A percentile compares a stretch with the other conserved stretches of the same genome.
Evolutionary conservation across 495 filamentous ascomycete species (phyloP).

Genomic region (Daldinia concentrica): DNA sequence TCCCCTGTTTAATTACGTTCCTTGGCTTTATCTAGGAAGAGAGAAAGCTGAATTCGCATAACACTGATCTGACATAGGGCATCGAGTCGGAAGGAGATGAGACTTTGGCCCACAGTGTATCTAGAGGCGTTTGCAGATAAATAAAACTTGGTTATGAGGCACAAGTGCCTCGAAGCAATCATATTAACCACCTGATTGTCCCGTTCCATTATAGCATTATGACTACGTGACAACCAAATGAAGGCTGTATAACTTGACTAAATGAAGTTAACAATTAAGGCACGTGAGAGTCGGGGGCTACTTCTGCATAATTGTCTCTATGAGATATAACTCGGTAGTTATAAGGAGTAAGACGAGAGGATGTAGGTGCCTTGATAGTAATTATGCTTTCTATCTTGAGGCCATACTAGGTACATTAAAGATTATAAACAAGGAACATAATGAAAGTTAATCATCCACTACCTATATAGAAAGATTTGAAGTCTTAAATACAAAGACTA

Average conservation of each 20-base stretch:
- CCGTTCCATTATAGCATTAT: background rate
- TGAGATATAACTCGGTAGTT: no score
- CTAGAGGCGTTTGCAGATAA: conserved; percentile 44
- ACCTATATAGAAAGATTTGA: no score
- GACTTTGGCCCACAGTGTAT: conserved; percentile 33
- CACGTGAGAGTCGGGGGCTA: no score
- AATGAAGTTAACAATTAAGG: background rate
- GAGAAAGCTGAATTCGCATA: conserved; percentile 18
- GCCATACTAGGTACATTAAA: no score
- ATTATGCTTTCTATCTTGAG: no score
- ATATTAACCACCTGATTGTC: background rate
- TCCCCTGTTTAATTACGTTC: conserved; percentile 6
- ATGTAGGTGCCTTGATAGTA: no score
- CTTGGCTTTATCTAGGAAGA: conserved; percentile 1
- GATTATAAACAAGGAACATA: no score
- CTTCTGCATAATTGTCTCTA: no score
- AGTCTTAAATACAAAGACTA: no score
- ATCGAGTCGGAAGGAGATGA: background rate
- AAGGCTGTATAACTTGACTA: background rate
- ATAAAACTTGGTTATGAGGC: conserved; percentile 45
- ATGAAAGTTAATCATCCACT: no score
- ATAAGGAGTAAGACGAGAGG: no score
- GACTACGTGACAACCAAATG: background rate
- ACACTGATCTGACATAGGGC: conserved; percentile 31
- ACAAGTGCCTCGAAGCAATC: conserved; percentile 32